Evolutionary conservation across 768 basidiomycete species (phyloP).

Genomic region (Candolleomyces eurysporus): DNA sequence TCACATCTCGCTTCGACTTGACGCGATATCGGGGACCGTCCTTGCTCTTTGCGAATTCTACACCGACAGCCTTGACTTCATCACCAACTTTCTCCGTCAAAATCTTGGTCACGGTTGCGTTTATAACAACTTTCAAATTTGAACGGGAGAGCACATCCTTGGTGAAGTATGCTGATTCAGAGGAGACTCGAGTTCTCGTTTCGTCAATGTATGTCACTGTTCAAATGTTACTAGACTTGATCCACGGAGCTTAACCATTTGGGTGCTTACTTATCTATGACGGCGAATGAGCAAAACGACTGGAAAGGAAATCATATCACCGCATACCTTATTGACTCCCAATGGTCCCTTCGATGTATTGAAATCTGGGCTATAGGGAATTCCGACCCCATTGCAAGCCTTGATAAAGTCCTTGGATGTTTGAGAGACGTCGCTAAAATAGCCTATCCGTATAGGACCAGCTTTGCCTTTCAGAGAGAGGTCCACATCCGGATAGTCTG

Average conservation of each 20-base stretch:
- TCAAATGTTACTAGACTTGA: background rate
- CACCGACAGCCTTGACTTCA: slow-evolving; percentile 47
- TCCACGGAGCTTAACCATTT: too few species aligned
- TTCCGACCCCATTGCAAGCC: slow-evolving; percentile 48
- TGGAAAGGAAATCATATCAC: too few species aligned
- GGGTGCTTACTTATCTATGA: too few species aligned
- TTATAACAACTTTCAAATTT: slow-evolving; percentile 57
- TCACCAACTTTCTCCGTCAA: slow-evolving; percentile 37
- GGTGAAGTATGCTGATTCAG: slow-evolving; percentile 65
- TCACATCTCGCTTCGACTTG: slow-evolving; percentile 49
- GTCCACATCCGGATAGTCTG: slow-evolving; percentile 47
- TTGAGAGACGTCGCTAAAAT: slow-evolving; percentile 39
- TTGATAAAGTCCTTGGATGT: slow-evolving; percentile 47
- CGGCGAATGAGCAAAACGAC: too few species aligned
- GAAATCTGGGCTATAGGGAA: slow-evolving; percentile 54
- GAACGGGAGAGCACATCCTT: slow-evolving; percentile 53
- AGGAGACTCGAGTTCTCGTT: slow-evolving; percentile 48
- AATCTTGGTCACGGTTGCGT: slow-evolving; percentile 53
- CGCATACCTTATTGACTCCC: slow-evolving; percentile 53
- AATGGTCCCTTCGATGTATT: slow-evolving; percentile 52
- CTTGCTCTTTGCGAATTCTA: slow-evolving; percentile 47
- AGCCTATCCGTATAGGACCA: slow-evolving; percentile 57
- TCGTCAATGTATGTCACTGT: slow-evolving; percentile 66
- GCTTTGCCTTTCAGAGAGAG: slow-evolving; percentile 39
- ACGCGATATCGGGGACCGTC: slow-evolving; percentile 36